Conservation (phyloP, 169 alveolate species). For the Eimeria maxima region DNA sequence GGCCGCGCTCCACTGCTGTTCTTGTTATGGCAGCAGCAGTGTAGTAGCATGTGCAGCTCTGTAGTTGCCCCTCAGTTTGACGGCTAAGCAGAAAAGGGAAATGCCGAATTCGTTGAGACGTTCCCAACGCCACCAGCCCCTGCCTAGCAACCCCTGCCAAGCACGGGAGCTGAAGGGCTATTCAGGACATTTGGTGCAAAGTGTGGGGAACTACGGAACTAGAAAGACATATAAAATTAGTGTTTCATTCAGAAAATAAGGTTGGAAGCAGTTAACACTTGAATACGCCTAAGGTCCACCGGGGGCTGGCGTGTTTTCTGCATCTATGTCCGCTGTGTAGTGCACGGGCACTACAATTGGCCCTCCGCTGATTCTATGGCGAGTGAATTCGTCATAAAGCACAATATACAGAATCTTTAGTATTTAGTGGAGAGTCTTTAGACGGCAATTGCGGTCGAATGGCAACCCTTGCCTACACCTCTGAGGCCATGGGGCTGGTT, state of each 20-base stretch:
- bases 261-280: background rate
- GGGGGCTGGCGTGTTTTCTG: background rate
- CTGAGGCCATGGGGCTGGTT: background rate
- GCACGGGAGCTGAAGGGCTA: background rate
- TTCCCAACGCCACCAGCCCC: background rate
- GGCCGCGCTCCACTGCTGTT: constrained; percentile 33
- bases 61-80: background rate
- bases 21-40: constrained; percentile 15
- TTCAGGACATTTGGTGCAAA: background rate
- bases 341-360: too few species aligned
- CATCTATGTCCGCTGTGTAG: background rate
- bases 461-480: background rate
- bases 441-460: background rate
- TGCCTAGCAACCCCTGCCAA: background rate
- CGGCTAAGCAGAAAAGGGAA: background rate
- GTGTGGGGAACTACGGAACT: background rate
- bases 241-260: background rate
- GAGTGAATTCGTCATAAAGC: background rate
- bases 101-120: background rate
- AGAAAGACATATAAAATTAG: background rate
- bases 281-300: background rate
- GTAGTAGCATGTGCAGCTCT: background rate
- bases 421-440: background rate
- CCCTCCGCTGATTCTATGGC: background rate
- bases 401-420: background rate